Percentiles rank a stretch among this genome's conserved stretches.
Evolutionary conservation across 75 land plant species (phyloP).

Genomic region (Cryptomeria japonica): DNA sequence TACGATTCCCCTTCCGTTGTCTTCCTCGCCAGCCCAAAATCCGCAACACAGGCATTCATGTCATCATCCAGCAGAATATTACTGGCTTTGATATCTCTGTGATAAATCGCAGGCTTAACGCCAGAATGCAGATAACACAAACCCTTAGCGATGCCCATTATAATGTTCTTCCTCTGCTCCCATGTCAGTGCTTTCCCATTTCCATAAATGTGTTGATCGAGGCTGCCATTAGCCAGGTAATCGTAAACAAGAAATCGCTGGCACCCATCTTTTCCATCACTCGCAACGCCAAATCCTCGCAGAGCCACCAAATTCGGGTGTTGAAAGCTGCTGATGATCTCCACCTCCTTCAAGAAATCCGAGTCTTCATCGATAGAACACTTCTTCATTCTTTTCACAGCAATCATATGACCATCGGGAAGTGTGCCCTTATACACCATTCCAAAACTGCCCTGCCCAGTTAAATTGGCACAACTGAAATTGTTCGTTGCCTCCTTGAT

Average conservation of each 20-base stretch:
- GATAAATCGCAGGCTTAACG: slow-evolving; percentile 61
- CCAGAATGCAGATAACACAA: slow-evolving; percentile 76
- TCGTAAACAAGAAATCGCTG: slow-evolving; percentile 78
- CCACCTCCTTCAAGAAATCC: slow-evolving; percentile 78
- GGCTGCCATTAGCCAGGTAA: slow-evolving; percentile 63
- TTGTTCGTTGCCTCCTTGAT: not conserved
- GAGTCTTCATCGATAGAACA: slow-evolving; percentile 48
- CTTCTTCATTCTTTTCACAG: slow-evolving; percentile 74
- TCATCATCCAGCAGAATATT: slow-evolving; percentile 69
- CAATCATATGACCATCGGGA: slow-evolving; percentile 69
- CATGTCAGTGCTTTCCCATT: slow-evolving; percentile 50
- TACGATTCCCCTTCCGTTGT: slow-evolving; percentile 32
- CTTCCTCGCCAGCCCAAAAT: slow-evolving; percentile 77
- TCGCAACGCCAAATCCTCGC: slow-evolving; percentile 53
- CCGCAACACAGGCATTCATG: slow-evolving; percentile 62
- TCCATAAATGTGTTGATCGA: slow-evolving; percentile 64
- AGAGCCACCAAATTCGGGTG: slow-evolving; percentile 78
- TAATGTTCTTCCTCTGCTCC: slow-evolving; percentile 68
- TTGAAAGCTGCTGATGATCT: slow-evolving; percentile 67
- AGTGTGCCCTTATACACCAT: slow-evolving; percentile 13
- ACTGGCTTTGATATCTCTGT: slow-evolving; percentile 71
- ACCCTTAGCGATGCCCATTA: slow-evolving; percentile 59
- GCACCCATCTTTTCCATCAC: slow-evolving; percentile 46
- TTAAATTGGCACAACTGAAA: not conserved
- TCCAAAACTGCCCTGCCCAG: not conserved